Percentiles rank a stretch among this genome's conserved stretches.
Evolutionary conservation across 495 filamentous ascomycete species (phyloP).

Genomic region (Pseudevernia furfuracea): DNA sequence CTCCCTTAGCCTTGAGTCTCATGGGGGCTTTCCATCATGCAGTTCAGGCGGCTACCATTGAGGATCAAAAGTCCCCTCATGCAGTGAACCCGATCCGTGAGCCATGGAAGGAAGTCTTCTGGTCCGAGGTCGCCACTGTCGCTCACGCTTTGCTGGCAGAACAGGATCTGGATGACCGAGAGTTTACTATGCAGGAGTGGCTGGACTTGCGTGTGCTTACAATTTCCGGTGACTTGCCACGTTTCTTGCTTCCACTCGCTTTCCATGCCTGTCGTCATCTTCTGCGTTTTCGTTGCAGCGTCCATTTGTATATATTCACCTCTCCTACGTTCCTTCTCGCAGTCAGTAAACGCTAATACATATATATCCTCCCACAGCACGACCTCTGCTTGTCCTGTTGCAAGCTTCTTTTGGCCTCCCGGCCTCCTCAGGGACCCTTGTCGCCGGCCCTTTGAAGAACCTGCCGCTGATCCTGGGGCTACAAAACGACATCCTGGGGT

Average conservation of each 20-base stretch:
- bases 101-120: constrained; percentile 19
- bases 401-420: constrained; percentile 3
- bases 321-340: background rate
- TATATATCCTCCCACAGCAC: background rate
- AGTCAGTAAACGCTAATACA: background rate
- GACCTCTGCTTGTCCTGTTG: constrained; percentile 5
- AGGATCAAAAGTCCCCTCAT: background rate
- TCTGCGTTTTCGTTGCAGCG: background rate
- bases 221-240: constrained; percentile 17
- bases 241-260: background rate
- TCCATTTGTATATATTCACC: background rate
- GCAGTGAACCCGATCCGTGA: background rate
- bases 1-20: background rate
- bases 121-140: constrained; percentile 16
- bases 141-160: constrained; percentile 22
- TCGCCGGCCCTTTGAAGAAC: background rate
- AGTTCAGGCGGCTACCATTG: constrained; percentile 1
- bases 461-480: constrained; percentile 17
- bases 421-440: background rate
- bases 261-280: background rate
- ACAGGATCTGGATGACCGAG: constrained; percentile 5
- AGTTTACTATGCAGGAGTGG: constrained; percentile 20
- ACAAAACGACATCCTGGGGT: constrained; percentile 24
- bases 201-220: constrained; percentile 16
- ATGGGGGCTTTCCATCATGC: background rate